Percentiles rank a stretch among this genome's conserved stretches.
These are phyloP conservation scores for Xylaria hypoxylon DNA, from an alignment of 2,329 filamentous ascomycete species.

Conservation along the genomic window DNA sequence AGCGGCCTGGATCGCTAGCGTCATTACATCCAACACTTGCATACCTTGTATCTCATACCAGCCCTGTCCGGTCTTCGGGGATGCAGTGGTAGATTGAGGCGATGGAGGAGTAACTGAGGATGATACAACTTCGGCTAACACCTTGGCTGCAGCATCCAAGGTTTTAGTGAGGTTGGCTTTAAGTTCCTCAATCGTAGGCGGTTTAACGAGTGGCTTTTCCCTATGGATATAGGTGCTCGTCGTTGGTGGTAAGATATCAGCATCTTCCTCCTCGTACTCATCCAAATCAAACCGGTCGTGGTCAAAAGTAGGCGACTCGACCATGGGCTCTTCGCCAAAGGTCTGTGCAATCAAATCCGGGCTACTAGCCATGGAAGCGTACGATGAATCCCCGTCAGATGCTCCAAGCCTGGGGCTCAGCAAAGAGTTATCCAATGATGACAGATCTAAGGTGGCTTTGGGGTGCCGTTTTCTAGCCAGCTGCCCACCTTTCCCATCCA, in stretches of 20 bases:
- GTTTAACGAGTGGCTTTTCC: constrained; percentile 82
- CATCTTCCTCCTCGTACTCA: constrained; percentile 73
- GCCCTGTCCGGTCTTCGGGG: constrained; percentile 62
- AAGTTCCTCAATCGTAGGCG: constrained; percentile 84
- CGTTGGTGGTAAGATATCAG: constrained; percentile 92
- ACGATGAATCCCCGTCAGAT: constrained; percentile 69
- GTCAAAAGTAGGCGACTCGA: constrained; percentile 62
- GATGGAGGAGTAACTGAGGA: constrained; percentile 26
- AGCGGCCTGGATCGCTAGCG: constrained; percentile 92
- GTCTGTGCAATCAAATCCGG: constrained; percentile 62
- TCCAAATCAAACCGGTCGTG: constrained; percentile 64
- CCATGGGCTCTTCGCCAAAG: constrained; percentile 54
- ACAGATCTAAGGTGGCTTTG: constrained; percentile 68
- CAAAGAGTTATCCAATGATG: constrained; percentile 61
- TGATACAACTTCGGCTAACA: constrained; percentile 71
- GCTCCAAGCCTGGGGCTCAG: constrained; percentile 55
- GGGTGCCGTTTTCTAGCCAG: constrained; percentile 78
- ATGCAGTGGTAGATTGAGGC: constrained; percentile 37
- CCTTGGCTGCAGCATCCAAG: constrained; percentile 58
- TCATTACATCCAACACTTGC: constrained; percentile 91
- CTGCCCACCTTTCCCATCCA: constrained; percentile 93
- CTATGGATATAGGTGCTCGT: constrained; percentile 94
- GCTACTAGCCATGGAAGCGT: constrained; percentile 69
- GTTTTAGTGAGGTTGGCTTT: constrained; percentile 68
- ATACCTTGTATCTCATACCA: constrained; percentile 92